Evolutionary conservation across 2,329 filamentous ascomycete genomes (phyloP), one percentile per base, ranked within the genome.

Genomic region (Zymoseptoria tritici): DNA sequence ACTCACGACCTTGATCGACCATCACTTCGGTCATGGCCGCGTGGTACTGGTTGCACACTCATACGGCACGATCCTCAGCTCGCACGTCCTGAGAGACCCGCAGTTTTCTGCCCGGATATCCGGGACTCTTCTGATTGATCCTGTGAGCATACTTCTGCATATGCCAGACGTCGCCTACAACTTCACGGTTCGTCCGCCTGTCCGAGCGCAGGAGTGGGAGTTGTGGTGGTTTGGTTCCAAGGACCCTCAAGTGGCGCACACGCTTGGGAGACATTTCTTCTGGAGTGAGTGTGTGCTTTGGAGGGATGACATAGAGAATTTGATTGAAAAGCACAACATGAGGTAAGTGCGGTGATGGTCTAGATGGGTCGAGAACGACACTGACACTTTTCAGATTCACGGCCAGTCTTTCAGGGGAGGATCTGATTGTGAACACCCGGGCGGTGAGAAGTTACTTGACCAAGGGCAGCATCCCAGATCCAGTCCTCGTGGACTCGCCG

Each of bases 221-320:
- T 75, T 90, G 13, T 87, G 83, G 78, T 90, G 87, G 66, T 89
- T 89, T 69, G 87, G 84, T 5, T 83, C 81, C 52, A 85, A 80
- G 57, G 87, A 90, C 65, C 83, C 85, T 26, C 85, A 85, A 2
- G 84, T 88, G 2, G 82, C 86, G 9, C 80, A 87, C 58, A 84
- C 83, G 9, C 75, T 90, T 0, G 82, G 81, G 0, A 76, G 87
- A 2, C 80, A 85, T 66, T 89, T 90, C 74, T 89, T 88, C 73
- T 90, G 87, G 88, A 79, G 79, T 24, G 80, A 89, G 65, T 89
- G 87, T 63, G 83, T 88, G 49, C 74, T 88, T 7, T 90, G 87
- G 87, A 84, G 83, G 65, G 84, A 89, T 54, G 84, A 88, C 62
- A 71, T 89, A 52, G 63, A 80, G 31, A 70, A 72, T 16, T 66